Percentiles rank a stretch among this genome's conserved stretches.
phyloP scores from a whole-genome alignment of 305 asterid genomes.

The Solanum hybrid region DNA sequence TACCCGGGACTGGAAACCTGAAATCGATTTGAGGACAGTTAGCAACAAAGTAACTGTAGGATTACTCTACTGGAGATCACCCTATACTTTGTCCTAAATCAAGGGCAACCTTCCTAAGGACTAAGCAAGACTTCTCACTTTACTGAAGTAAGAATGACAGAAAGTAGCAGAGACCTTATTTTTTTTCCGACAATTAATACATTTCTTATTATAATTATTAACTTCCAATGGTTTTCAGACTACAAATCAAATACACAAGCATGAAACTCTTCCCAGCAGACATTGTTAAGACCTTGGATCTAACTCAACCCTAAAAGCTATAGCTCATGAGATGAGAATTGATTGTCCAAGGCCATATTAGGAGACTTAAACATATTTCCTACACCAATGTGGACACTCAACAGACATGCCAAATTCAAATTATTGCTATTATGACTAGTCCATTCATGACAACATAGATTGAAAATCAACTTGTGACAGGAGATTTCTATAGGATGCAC shows the following conservation, averaged over 20 bases:
- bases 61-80: background rate
- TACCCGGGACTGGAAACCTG: background rate
- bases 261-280: background rate
- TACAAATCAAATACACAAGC: background rate
- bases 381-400: background rate
- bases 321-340: background rate
- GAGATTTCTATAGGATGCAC: background rate
- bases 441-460: background rate
- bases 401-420: background rate
- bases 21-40: background rate
- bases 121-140: background rate
- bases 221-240: background rate
- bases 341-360: background rate
- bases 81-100: background rate
- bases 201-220: background rate
- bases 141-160: background rate
- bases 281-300: background rate
- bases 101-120: background rate
- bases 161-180: background rate
- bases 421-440: background rate
- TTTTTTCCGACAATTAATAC: background rate
- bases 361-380: background rate
- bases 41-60: background rate
- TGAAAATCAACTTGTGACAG: background rate
- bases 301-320: background rate